These are phyloP conservation scores for Tolypocladium nubicola DNA, from an alignment of 2,329 filamentous ascomycete genomes.

Conservation along the genomic window DNA sequence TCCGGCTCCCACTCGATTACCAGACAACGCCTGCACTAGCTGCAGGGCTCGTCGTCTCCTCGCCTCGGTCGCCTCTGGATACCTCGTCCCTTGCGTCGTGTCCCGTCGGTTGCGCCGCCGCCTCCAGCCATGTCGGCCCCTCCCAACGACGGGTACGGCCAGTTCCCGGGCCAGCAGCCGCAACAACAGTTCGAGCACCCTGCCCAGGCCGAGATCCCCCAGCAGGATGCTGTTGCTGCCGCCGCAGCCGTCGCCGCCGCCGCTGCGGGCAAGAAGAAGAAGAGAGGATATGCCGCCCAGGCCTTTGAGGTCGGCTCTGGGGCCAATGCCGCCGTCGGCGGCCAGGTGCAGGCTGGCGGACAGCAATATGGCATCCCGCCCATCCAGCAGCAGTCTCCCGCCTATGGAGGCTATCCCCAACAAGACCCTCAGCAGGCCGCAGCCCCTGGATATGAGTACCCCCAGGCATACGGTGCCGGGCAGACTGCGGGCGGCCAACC, in stretches of 20 bases:
- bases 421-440: slow-evolving; percentile 30
- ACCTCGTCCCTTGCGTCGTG: background rate
- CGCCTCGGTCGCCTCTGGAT: background rate
- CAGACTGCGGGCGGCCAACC: slow-evolving; percentile 19
- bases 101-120: slow-evolving; percentile 7
- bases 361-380: slow-evolving; percentile 36
- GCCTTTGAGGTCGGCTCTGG: slow-evolving; percentile 88
- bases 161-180: slow-evolving; percentile 32
- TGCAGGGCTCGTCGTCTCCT: slow-evolving; percentile 4
- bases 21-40: slow-evolving; percentile 3
- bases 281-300: slow-evolving; percentile 86
- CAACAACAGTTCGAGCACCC: slow-evolving; percentile 33
- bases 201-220: slow-evolving; percentile 20
- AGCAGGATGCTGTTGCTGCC: slow-evolving; percentile 7
- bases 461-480: slow-evolving; percentile 32
- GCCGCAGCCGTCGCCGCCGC: slow-evolving; percentile 23
- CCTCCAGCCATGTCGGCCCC: slow-evolving; percentile 44
- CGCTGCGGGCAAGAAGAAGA: slow-evolving; percentile 65
- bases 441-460: slow-evolving; percentile 29
- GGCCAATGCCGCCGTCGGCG: slow-evolving; percentile 59
- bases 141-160: slow-evolving; percentile 43
- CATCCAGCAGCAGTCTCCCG: slow-evolving; percentile 28
- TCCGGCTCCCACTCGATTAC: slow-evolving; percentile 1
- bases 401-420: slow-evolving; percentile 51
- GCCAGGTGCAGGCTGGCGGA: slow-evolving; percentile 27